Evolutionary conservation across 176 grass and related monocot species (phyloP).

Genomic region (Elaeis guineensis): DNA sequence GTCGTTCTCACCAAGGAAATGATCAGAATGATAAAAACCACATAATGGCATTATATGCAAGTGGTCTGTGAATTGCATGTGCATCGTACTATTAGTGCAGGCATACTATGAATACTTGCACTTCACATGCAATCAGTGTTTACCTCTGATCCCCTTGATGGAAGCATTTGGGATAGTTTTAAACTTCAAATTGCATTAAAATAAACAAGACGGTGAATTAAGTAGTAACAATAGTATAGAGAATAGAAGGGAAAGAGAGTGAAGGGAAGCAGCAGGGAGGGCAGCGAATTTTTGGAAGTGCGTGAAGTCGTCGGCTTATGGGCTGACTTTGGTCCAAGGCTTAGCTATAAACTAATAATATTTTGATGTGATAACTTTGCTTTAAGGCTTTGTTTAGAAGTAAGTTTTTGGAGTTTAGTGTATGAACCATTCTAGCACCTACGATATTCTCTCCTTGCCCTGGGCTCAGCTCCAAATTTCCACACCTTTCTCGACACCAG

Average conservation of each 20-base stretch:
- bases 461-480: constrained; percentile 15
- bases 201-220: not conserved
- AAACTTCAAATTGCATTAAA: constrained; percentile 1
- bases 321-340: constrained; percentile 84
- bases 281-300: constrained; percentile 91
- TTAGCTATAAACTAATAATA: constrained; percentile 15
- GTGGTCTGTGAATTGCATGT: no score
- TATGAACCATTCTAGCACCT: constrained; percentile 58
- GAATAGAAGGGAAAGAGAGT: not conserved
- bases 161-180: constrained; percentile 20
- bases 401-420: constrained; percentile 72
- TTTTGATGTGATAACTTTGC: constrained; percentile 26
- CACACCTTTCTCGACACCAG: constrained; percentile 45
- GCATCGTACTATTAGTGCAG: no score
- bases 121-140: no score
- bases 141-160: constrained; percentile 24
- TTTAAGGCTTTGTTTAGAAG: constrained; percentile 39
- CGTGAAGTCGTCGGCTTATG: constrained; percentile 64
- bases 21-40: no score
- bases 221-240: constrained; percentile 5
- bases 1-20: no score
- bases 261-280: not conserved
- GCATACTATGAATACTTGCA: no score
- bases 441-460: constrained; percentile 59
- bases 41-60: no score